Conservation (phyloP, 768 basidiomycete species). For the Pleurotus sapidus region DNA sequence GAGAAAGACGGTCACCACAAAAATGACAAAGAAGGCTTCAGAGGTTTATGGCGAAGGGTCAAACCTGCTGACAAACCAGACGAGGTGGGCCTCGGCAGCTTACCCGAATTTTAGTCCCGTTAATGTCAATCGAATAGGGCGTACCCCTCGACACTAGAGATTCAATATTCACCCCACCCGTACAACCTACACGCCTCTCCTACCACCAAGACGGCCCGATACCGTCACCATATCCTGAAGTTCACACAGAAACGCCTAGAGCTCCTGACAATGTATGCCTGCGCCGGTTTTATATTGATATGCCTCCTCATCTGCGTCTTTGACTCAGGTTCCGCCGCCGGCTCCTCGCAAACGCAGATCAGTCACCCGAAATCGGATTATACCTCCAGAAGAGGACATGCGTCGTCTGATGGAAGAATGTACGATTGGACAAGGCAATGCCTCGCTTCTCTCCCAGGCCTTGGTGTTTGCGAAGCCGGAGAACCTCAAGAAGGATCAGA, state of each 20-base stretch:
- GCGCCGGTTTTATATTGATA: background rate
- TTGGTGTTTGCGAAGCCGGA: constrained; percentile 65
- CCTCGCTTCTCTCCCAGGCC: constrained; percentile 67
- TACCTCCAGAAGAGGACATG: constrained; percentile 84
- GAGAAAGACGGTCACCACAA: background rate
- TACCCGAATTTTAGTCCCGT: background rate
- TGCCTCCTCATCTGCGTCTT: background rate
- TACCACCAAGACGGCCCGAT: constrained; percentile 33
- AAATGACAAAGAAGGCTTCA: constrained; percentile 51
- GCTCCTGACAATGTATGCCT: background rate
- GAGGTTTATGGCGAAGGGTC: constrained; percentile 75
- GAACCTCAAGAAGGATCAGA: constrained; percentile 57
- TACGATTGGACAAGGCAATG: constrained; percentile 80
- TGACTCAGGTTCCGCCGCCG: constrained; percentile 12
- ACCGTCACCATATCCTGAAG: constrained; percentile 18
- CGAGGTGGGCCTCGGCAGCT: constrained; percentile 40
- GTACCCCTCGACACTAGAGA: constrained; percentile 78
- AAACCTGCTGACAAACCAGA: constrained; percentile 82
- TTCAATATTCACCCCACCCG: constrained; percentile 73
- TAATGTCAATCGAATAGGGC: constrained; percentile 37
- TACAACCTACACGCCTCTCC: constrained; percentile 33
- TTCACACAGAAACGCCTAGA: background rate
- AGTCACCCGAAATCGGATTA: constrained; percentile 35
- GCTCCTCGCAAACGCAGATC: constrained; percentile 35
- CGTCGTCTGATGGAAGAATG: constrained; percentile 82